Evolutionary conservation across 495 filamentous ascomycete species (phyloP), one percentile per base, ranked within the genome.

Genomic region (Xylaria castorea): DNA sequence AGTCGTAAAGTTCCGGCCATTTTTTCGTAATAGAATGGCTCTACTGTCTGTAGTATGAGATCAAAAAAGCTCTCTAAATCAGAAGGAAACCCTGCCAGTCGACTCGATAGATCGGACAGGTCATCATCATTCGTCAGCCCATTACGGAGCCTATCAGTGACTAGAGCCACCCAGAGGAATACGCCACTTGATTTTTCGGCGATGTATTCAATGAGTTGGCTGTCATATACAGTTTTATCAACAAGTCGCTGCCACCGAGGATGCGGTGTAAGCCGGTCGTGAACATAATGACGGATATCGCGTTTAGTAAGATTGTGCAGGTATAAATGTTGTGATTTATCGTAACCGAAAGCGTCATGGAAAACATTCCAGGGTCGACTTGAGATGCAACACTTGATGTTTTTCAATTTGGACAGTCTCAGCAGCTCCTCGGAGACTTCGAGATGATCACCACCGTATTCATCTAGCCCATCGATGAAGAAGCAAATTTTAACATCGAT

Each of bases 331-430:
- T 62, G 36, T 0, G 51, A 22, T 6, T 22, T 42, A 36, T 67
- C 20, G 6, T 51, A 22, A 0, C 75, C 77, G 53, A 87, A 87
- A 0, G 74, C 76, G 61, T 84, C 76, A 27, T 81, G 73, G 68
- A 89, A 88, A 0, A 77, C 76, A 34, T 80, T 79, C 83, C 81
- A 86, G 0, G 85, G 84, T 0, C 87, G 80, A 71, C 87, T 89
- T 20, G 86, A 85, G 3, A 87, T 70, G 69, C 87, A 89, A 8
- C 84, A 20, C 64, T 88, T 88, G 66, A 87, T 71, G 68, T 83
- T 73, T 0, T 63, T 18, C 25, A 61, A 66, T 6, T n/a, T 30
- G 14, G 70, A 34, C 0, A 78, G 40, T 6, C 40, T 12, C 3
- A 22, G 3, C 0, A 80, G 14, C 2, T 66, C 25, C 1, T 62